Evolutionary conservation across 2,329 filamentous ascomycete genomes (phyloP).

Genomic region (Penicillium occitanis): DNA sequence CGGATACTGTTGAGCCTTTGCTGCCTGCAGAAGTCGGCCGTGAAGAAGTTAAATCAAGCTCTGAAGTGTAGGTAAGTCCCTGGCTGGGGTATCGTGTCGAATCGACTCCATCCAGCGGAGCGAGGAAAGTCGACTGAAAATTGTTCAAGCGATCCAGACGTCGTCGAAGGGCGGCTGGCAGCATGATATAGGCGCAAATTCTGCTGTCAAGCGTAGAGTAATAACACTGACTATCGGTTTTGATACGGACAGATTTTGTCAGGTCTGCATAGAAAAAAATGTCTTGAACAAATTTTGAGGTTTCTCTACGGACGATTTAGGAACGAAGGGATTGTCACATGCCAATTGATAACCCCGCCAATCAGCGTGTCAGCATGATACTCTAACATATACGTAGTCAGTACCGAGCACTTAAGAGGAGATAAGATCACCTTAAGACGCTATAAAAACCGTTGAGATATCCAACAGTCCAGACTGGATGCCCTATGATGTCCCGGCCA

Average conservation of each 20-base stretch:
- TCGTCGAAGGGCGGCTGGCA: slow-evolving; percentile 32
- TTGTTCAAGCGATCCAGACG: slow-evolving; percentile 30
- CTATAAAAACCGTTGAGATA: not conserved
- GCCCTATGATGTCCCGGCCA: not conserved
- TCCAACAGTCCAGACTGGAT: not conserved
- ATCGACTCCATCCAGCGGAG: not conserved
- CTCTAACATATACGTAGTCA: not conserved
- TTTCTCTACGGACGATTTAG: slow-evolving; percentile 1
- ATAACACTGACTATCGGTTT: not conserved
- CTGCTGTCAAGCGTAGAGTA: not conserved
- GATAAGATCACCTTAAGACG: not conserved
- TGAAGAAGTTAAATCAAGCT: slow-evolving; percentile 11
- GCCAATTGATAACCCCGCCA: not conserved
- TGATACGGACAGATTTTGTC: not conserved
- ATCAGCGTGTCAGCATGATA: not conserved
- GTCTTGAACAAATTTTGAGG: not conserved
- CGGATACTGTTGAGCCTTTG: slow-evolving; percentile 26
- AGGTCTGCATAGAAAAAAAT: not conserved
- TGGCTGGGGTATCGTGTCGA: not conserved
- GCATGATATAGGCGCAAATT: slow-evolving; percentile 10
- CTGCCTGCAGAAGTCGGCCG: slow-evolving; percentile 26
- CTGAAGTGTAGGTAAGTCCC: slow-evolving; percentile 3
- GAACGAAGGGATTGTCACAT: slow-evolving; percentile 8
- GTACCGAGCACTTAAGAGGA: not conserved
- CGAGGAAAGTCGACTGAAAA: slow-evolving; percentile 22